Evolutionary conservation across 202 grass and related monocot genomes (phyloP).

Genomic region (Zoysia matrella): DNA sequence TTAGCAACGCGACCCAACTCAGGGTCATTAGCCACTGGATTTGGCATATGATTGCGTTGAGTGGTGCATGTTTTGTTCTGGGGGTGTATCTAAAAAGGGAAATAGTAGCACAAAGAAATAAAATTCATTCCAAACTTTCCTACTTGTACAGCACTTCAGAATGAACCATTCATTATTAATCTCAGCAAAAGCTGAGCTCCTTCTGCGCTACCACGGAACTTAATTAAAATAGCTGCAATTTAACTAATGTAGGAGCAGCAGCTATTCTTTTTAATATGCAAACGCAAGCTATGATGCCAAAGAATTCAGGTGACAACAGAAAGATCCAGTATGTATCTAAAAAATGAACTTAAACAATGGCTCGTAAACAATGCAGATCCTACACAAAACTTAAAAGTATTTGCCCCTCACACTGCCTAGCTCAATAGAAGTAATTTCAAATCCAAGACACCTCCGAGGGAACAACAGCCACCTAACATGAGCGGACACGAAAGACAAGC

Average conservation of each 20-base stretch:
- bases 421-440: background rate
- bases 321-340: background rate
- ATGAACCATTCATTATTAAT: background rate
- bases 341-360: background rate
- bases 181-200: background rate
- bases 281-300: slow-evolving; percentile 21
- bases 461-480: slow-evolving; percentile 2
- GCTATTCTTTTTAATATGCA: background rate
- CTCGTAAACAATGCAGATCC: background rate
- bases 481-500: background rate
- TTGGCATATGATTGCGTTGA: background rate
- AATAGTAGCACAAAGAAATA: background rate
- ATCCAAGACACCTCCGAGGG: slow-evolving; percentile 33
- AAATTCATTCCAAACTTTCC: background rate
- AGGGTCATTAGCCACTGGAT: background rate
- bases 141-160: background rate
- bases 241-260: background rate
- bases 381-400: background rate
- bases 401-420: background rate
- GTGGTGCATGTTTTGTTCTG: background rate
- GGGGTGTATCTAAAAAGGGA: background rate
- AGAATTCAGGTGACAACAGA: background rate
- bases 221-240: background rate
- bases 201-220: background rate
- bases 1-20: background rate